These are phyloP conservation scores for Penicillium decumbens DNA, from an alignment of 2,329 filamentous ascomycete species.

Conservation along the genomic window DNA sequence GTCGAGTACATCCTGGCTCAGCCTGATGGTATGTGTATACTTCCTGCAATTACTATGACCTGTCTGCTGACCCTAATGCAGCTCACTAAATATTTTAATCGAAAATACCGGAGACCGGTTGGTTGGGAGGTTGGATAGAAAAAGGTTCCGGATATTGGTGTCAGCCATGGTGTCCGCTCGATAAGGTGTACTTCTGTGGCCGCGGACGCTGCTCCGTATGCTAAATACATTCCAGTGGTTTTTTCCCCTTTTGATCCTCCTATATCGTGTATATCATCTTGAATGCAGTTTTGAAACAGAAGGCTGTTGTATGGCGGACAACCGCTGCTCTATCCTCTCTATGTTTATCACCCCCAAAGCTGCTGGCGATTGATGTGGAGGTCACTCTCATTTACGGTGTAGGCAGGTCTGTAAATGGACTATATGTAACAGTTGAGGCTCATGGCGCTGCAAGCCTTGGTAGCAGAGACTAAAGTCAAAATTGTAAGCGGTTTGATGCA, in stretches of 20 bases:
- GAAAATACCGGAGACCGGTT: conserved; percentile 21
- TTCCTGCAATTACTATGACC: not conserved
- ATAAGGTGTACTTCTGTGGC: conserved; percentile 29
- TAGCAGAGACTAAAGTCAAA: not conserved
- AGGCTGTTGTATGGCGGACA: conserved; percentile 1
- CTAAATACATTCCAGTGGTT: conserved; percentile 36
- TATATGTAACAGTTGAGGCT: not conserved
- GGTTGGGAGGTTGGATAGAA: conserved; percentile 32
- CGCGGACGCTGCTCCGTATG: conserved; percentile 32
- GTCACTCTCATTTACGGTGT: not conserved
- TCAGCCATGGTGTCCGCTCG: conserved; percentile 24
- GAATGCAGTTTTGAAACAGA: conserved; percentile 33
- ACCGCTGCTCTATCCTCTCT: conserved; percentile 8
- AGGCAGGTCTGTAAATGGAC: not conserved
- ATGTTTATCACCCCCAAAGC: no score
- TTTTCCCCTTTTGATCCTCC: conserved; percentile 29
- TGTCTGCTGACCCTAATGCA: conserved; percentile 21
- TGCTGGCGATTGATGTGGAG: not conserved
- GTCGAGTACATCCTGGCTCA: conserved; percentile 90
- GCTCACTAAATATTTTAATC: conserved; percentile 37
- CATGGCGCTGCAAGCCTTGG: not conserved
- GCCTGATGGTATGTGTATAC: conserved; percentile 71
- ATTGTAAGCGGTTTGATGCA: not conserved
- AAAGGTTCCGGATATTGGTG: conserved; percentile 31
- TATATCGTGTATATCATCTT: conserved; percentile 45